phyloP scores from a whole-genome alignment of 23 red algal genomes.

The Gracilaria gracilis region DNA sequence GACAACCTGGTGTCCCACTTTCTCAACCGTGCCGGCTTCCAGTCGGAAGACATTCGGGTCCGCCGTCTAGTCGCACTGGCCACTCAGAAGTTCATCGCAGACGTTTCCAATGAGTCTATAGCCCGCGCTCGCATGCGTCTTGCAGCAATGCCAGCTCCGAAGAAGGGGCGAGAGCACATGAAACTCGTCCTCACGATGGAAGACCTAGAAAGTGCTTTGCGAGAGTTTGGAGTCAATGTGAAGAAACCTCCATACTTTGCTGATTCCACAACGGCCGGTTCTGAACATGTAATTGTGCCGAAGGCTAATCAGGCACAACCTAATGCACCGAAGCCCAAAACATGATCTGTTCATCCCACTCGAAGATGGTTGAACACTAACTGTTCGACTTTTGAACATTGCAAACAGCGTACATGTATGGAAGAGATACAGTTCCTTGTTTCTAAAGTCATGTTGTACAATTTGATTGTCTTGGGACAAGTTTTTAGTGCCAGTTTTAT shows the following conservation, averaged over 20 bases:
- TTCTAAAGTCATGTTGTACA: background rate
- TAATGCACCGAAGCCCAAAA: conserved; percentile 18
- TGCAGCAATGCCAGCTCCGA: conserved; percentile 39
- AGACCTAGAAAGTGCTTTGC: conserved; percentile 82
- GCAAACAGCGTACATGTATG: background rate
- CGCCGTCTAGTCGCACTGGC: conserved; percentile 91
- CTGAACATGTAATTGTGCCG: conserved; percentile 17
- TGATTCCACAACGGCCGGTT: conserved; percentile 65
- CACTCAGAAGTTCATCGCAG: conserved; percentile 98
- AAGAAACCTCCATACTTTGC: conserved; percentile 95
- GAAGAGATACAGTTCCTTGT: background rate
- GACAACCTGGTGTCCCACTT: conserved; percentile 86
- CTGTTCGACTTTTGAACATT: background rate
- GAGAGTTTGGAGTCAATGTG: conserved; percentile 86
- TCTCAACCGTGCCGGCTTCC: conserved; percentile 84
- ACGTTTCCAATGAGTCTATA: conserved; percentile 93
- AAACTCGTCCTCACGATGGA: conserved; percentile 71
- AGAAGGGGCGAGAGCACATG: conserved; percentile 52
- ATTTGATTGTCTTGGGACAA: background rate
- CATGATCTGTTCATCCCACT: background rate
- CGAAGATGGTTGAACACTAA: background rate
- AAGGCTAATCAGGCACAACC: conserved; percentile 37
- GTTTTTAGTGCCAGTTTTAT: conserved; percentile 5
- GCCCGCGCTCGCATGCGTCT: conserved; percentile 74
- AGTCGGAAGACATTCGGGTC: conserved; percentile 80